Evolutionary conservation across 768 basidiomycete species (phyloP).

Genomic region (Trametes coccinea): DNA sequence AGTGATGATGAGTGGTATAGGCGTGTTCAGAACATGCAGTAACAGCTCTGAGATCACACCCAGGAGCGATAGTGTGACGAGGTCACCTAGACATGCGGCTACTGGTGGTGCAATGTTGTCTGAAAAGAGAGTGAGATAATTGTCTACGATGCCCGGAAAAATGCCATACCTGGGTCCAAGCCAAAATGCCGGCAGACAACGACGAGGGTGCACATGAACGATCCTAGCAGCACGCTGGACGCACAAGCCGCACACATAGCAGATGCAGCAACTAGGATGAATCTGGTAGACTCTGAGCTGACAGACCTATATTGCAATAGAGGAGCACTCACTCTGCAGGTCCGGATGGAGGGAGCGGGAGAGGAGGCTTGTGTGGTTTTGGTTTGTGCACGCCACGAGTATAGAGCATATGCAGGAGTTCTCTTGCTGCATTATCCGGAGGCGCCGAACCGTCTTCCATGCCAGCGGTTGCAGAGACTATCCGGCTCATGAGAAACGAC

Average conservation of each 20-base stretch:
- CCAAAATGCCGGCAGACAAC: slow-evolving; percentile 73
- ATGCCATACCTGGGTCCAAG: slow-evolving; percentile 75
- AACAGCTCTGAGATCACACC: slow-evolving; percentile 74
- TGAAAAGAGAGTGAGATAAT: slow-evolving; percentile 28
- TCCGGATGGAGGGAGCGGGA: slow-evolving; percentile 26
- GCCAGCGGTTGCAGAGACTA: slow-evolving; percentile 43
- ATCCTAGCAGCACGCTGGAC: slow-evolving; percentile 79
- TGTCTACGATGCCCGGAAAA: neutral
- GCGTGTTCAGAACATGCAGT: slow-evolving; percentile 63
- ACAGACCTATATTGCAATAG: neutral
- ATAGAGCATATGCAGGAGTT: neutral
- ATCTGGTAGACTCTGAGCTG: slow-evolving; percentile 42
- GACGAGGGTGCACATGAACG: slow-evolving; percentile 88
- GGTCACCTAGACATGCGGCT: slow-evolving; percentile 89
- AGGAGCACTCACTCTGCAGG: slow-evolving; percentile 36
- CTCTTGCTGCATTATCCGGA: neutral
- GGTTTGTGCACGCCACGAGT: slow-evolving; percentile 19
- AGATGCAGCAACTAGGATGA: slow-evolving; percentile 74
- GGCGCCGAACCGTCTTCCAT: neutral
- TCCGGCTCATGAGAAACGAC: slow-evolving; percentile 68
- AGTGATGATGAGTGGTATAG: slow-evolving; percentile 58
- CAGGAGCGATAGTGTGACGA: slow-evolving; percentile 85
- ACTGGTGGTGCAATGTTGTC: slow-evolving; percentile 97
- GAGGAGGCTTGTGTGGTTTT: slow-evolving; percentile 14
- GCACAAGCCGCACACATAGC: slow-evolving; percentile 81